Evolutionary conservation across 352 stramenopile genomes (phyloP).

Genomic region (Pythium angustatum): DNA sequence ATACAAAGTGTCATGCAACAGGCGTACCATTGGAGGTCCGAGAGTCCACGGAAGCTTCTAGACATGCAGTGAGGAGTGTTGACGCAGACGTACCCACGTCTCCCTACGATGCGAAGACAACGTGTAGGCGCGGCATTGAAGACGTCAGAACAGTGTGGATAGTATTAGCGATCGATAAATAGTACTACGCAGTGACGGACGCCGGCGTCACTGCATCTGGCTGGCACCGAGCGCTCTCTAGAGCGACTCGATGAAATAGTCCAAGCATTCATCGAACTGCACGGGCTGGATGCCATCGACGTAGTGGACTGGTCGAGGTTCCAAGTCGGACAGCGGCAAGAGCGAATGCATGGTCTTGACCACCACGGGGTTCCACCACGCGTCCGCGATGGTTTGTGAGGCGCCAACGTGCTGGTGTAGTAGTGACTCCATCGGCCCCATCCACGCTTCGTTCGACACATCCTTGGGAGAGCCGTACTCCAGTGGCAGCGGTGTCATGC

Average conservation of each 20-base stretch:
- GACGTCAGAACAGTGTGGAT: too few relatives aligned
- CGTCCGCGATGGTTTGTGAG: slow-evolving; percentile 1
- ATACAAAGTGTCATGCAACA: too few relatives aligned
- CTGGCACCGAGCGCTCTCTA: slow-evolving; percentile 7
- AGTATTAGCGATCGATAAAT: slow-evolving; percentile 5
- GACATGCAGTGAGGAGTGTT: too few relatives aligned
- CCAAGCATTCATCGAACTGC: slow-evolving; percentile 33
- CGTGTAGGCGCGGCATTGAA: too few relatives aligned
- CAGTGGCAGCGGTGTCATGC: slow-evolving; percentile 7
- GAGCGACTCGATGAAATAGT: slow-evolving; percentile 35
- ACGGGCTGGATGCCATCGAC: slow-evolving; percentile 15
- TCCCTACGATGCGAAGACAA: too few relatives aligned
- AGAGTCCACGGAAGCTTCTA: too few relatives aligned
- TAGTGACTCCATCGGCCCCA: slow-evolving; percentile 15
- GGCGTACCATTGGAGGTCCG: too few relatives aligned
- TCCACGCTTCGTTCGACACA: slow-evolving; percentile 18
- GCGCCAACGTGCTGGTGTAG: slow-evolving; percentile 9
- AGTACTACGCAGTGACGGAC: not conserved
- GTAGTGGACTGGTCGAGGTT: slow-evolving; percentile 6
- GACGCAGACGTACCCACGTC: too few relatives aligned
- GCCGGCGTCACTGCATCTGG: too few relatives aligned
- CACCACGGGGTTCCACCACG: slow-evolving; percentile 9
- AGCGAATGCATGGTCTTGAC: not conserved
- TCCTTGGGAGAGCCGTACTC: slow-evolving; percentile 29
- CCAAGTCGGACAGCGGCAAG: slow-evolving; percentile 26